Evolutionary conservation across 108 stramenopile genomes (phyloP).

Genomic region (Cyclotella atomus): DNA sequence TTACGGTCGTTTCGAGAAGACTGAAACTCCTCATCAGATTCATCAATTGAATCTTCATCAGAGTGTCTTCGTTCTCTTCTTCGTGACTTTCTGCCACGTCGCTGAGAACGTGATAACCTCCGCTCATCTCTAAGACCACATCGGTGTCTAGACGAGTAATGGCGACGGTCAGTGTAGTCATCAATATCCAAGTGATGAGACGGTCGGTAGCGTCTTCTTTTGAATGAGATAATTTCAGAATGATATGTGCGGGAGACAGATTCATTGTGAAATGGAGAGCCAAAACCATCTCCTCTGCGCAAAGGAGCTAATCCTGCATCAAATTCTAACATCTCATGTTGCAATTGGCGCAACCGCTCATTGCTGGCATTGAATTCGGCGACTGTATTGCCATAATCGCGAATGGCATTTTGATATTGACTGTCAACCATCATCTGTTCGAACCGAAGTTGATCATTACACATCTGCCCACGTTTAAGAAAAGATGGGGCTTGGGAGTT

Average conservation of each 20-base stretch:
- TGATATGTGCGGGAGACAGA: constrained; percentile 3
- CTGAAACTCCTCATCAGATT: background rate
- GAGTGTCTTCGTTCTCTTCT: background rate
- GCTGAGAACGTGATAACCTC: background rate
- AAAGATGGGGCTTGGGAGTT: background rate
- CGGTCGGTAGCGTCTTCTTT: constrained; percentile 7
- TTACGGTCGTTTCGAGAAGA: background rate
- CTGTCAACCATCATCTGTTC: constrained; percentile 16
- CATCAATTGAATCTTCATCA: background rate
- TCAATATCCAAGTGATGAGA: constrained; percentile 14
- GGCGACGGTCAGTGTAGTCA: background rate
- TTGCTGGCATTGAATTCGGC: constrained; percentile 21
- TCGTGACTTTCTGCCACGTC: background rate
- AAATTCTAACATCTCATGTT: constrained; percentile 22
- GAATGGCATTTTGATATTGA: constrained; percentile 25
- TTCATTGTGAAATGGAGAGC: background rate
- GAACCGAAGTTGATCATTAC: background rate
- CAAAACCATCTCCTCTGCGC: background rate
- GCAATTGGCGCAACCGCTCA: constrained; percentile 30
- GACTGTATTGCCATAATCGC: constrained; percentile 29
- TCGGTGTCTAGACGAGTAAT: constrained; percentile 4
- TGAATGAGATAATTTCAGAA: background rate
- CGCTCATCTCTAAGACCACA: constrained; percentile 7
- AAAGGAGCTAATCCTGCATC: background rate
- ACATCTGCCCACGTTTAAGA: background rate